These are phyloP conservation scores for Podila epicladia DNA, from an alignment of 192 early-diverging fungal genomes.

Conservation along the genomic window DNA sequence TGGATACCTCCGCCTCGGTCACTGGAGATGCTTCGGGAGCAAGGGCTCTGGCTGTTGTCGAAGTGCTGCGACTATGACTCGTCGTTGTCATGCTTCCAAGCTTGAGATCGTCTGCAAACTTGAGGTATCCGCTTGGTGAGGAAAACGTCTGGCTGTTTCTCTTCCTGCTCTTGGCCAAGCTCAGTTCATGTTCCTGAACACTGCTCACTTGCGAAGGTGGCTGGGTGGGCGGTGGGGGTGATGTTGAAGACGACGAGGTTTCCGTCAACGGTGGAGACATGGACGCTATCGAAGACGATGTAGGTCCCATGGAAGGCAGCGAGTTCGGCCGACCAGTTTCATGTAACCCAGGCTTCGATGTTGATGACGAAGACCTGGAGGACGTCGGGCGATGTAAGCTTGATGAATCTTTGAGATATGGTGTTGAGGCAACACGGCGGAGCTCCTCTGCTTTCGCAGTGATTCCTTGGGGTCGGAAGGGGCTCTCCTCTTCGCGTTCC, in stretches of 20 bases:
- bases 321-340: background rate
- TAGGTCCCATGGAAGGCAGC: background rate
- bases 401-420: conserved; percentile 30
- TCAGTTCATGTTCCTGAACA: background rate
- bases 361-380: background rate
- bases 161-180: conserved; percentile 19
- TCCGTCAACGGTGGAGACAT: conserved; percentile 47
- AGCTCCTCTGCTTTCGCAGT: conserved; percentile 26
- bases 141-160: conserved; percentile 46
- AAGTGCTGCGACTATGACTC: too few relatives aligned
- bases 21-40: background rate
- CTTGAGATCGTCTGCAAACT: conserved; percentile 45
- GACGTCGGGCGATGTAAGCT: background rate
- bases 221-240: conserved; percentile 4
- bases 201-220: conserved; percentile 6
- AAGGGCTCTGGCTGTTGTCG: too few relatives aligned
- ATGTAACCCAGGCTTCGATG: background rate
- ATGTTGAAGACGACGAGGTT: conserved; percentile 29
- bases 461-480: conserved; percentile 6
- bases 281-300: conserved; percentile 33
- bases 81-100: conserved; percentile 2
- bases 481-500: conserved; percentile 47
- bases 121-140: conserved; percentile 36
- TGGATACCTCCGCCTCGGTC: conserved; percentile 8
- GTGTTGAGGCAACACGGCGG: conserved; percentile 30